Evolutionary conservation across 176 grass and related monocot species (phyloP).

Genomic region (Chloris gayana): DNA sequence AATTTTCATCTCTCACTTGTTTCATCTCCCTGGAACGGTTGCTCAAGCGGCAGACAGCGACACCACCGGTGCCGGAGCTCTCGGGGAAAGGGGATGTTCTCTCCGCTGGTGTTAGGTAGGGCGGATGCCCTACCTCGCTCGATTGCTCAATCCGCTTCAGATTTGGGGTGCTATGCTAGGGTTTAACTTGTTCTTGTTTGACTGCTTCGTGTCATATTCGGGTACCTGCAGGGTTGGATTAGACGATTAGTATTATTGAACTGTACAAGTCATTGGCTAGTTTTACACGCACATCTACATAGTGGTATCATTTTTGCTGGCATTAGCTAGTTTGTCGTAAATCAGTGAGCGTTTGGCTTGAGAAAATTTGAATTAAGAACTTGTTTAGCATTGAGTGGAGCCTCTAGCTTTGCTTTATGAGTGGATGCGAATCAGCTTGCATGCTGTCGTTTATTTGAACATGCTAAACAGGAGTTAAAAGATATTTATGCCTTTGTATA

Average conservation of each 20-base stretch:
- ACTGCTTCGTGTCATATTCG: not conserved
- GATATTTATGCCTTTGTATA: not conserved
- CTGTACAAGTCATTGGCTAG: not conserved
- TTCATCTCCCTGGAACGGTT: no score
- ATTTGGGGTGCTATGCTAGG: not conserved
- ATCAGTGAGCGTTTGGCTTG: not conserved
- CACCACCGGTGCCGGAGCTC: not conserved
- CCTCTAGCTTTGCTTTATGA: no score
- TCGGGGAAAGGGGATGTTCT: no score
- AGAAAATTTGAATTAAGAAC: not conserved
- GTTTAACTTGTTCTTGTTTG: not conserved
- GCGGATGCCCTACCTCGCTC: not conserved
- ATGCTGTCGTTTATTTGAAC: not conserved
- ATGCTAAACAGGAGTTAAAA: not conserved
- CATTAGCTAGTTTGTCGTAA: not conserved
- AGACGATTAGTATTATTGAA: no score
- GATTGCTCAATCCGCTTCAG: not conserved
- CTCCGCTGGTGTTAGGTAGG: no score
- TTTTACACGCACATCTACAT: not conserved
- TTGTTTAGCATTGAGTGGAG: no score
- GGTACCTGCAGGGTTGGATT: not conserved
- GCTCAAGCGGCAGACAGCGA: no score
- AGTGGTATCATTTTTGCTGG: not conserved
- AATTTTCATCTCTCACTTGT: no score
- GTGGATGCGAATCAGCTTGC: not conserved